These are phyloP conservation scores for Suillus plorans DNA, from an alignment of 768 basidiomycete genomes.

Conservation along the genomic window DNA sequence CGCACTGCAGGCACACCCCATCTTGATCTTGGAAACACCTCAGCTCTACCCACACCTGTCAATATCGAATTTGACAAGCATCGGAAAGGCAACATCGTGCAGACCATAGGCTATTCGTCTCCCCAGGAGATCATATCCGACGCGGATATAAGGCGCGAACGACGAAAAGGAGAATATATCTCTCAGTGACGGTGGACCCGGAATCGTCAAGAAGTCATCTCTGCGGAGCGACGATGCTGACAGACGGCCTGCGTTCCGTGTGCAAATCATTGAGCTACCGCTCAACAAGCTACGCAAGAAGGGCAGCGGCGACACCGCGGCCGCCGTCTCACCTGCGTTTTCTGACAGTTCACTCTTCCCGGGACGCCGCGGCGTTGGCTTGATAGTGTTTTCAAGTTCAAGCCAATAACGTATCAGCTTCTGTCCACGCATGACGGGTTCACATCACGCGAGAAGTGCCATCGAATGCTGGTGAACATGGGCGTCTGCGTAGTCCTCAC, in stretches of 20 bases:
- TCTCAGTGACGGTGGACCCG: slow-evolving; percentile 5
- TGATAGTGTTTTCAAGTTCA: slow-evolving; percentile 84
- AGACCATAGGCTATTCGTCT: slow-evolving; percentile 40
- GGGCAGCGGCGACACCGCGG: slow-evolving; percentile 17
- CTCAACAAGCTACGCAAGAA: slow-evolving; percentile 37
- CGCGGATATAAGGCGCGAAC: slow-evolving; percentile 3
- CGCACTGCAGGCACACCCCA: slow-evolving; percentile 36
- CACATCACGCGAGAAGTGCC: slow-evolving; percentile 73
- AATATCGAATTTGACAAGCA: slow-evolving; percentile 22
- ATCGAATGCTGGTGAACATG: slow-evolving; percentile 67
- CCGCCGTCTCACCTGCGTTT: slow-evolving; percentile 38
- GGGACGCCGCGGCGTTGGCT: slow-evolving; percentile 70
- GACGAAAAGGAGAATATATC: slow-evolving; percentile 54
- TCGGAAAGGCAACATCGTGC: slow-evolving; percentile 10
- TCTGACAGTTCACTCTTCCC: slow-evolving; percentile 46
- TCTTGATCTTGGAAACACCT: slow-evolving; percentile 2
- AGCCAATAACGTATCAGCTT: slow-evolving; percentile 58
- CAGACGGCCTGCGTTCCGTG: slow-evolving; percentile 29
- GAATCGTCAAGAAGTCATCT: slow-evolving; percentile 45
- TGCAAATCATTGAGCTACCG: slow-evolving; percentile 55
- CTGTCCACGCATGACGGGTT: slow-evolving; percentile 58
- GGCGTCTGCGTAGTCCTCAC: slow-evolving; percentile 69
- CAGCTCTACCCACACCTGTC: slow-evolving; percentile 15
- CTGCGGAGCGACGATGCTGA: slow-evolving; percentile 31
- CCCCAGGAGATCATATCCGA: slow-evolving; percentile 14